Percentiles rank a stretch among this genome's conserved stretches.
phyloP scores from a whole-genome alignment of 352 stramenopile genomes.

The Saprolegnia diclina region DNA sequence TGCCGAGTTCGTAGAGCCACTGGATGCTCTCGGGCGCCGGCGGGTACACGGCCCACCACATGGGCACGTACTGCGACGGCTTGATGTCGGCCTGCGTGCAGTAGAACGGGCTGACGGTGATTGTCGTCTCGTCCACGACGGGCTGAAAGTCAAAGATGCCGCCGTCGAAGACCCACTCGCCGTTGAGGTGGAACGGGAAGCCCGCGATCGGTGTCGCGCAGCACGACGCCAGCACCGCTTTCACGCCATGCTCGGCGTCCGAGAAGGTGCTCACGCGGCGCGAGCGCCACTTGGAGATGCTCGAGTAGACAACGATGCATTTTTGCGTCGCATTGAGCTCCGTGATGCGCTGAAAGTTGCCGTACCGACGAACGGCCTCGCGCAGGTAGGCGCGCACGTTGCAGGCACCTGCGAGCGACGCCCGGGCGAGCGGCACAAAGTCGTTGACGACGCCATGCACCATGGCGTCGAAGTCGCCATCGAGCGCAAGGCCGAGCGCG shows the following conservation, averaged over 20 bases:
- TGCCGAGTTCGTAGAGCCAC: conserved; percentile 83
- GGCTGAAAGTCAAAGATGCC: conserved; percentile 81
- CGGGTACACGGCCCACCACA: conserved; percentile 81
- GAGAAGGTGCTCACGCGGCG: conserved; percentile 61
- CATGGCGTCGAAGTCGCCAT: conserved; percentile 71
- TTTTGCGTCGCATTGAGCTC: conserved; percentile 42
- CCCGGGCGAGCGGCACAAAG: conserved; percentile 51
- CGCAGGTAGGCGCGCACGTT: conserved; percentile 59
- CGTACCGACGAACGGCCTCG: conserved; percentile 38
- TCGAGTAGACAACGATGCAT: conserved; percentile 67
- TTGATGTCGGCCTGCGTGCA: conserved; percentile 85
- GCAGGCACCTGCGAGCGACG: conserved; percentile 48
- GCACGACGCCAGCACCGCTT: conserved; percentile 70
- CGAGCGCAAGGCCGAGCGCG: conserved; percentile 59
- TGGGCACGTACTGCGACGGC: conserved; percentile 82
- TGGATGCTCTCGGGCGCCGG: conserved; percentile 58
- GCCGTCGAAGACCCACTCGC: conserved; percentile 84
- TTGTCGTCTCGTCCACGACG: conserved; percentile 56
- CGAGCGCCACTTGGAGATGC: conserved; percentile 60
- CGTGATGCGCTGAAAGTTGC: conserved; percentile 41
- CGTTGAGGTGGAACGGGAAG: conserved; percentile 74
- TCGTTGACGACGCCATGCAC: conserved; percentile 51
- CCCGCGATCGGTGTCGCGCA: conserved; percentile 73
- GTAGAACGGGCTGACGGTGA: conserved; percentile 84
- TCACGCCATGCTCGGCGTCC: conserved; percentile 52